Evolutionary conservation across 2,329 filamentous ascomycete genomes (phyloP).

Genomic region (Microcyclospora tardicrescens): DNA sequence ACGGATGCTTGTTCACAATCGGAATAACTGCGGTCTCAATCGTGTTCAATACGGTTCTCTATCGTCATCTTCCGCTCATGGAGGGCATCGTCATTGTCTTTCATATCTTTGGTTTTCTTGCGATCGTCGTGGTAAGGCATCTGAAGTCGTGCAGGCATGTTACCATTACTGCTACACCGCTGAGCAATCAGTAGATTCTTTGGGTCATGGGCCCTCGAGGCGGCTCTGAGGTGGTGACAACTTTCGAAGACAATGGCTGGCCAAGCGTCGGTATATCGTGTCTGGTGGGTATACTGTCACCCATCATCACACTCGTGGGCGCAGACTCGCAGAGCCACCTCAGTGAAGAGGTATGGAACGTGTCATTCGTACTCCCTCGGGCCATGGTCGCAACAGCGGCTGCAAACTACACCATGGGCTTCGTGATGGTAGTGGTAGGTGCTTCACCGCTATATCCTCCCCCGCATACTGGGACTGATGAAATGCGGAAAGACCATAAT

Average conservation of each 20-base stretch:
- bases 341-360: slow-evolving; percentile 7
- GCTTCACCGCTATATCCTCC: background rate
- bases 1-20: slow-evolving; percentile 36
- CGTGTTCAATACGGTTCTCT: slow-evolving; percentile 32
- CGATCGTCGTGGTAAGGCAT: slow-evolving; percentile 30
- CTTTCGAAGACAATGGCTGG: slow-evolving; percentile 1
- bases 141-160: background rate
- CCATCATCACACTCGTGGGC: slow-evolving; percentile 2
- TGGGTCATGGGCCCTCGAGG: slow-evolving; percentile 29
- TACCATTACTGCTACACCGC: background rate
- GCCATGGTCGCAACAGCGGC: slow-evolving; percentile 8
- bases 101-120: slow-evolving; percentile 40
- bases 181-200: slow-evolving; percentile 11
- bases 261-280: background rate
- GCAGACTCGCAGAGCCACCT: slow-evolving; percentile 5
- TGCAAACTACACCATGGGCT: slow-evolving; percentile 1
- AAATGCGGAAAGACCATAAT: slow-evolving; percentile 1
- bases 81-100: slow-evolving; percentile 36
- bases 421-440: slow-evolving; percentile 1
- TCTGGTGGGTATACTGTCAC: slow-evolving; percentile 1
- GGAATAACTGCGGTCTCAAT: slow-evolving; percentile 25
- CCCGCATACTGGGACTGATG: background rate
- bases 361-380: slow-evolving; percentile 5
- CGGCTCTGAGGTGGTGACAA: background rate
- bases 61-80: slow-evolving; percentile 30